Percentiles rank a stretch among this genome's conserved stretches.
Conservation (phyloP, 106 monocot species). For the Allium cepa region DNA sequence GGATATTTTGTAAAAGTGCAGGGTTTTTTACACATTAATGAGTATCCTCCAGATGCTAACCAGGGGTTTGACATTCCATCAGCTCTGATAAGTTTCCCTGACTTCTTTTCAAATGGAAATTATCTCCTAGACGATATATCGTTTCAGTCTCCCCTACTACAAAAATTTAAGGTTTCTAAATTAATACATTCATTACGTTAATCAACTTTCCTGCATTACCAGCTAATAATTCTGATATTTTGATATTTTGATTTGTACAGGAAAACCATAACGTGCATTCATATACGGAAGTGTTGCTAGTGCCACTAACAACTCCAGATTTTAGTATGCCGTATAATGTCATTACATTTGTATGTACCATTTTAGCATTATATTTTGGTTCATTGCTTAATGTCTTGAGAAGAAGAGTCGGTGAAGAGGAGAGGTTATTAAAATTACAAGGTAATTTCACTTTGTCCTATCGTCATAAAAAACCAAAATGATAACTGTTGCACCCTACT, state of each 20-base stretch:
- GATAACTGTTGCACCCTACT: background rate
- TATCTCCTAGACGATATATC: slow-evolving; percentile 26
- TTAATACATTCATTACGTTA: no score
- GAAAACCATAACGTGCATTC: slow-evolving; percentile 44
- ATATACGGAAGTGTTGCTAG: slow-evolving; percentile 93
- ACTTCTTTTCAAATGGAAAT: slow-evolving; percentile 39
- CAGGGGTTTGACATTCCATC: slow-evolving; percentile 99
- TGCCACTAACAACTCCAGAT: slow-evolving; percentile 95
- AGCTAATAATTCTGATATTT: no score
- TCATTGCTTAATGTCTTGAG: slow-evolving; percentile 87
- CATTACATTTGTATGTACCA: slow-evolving; percentile 92
- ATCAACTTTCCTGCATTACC: no score
- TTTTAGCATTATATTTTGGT: slow-evolving; percentile 93
- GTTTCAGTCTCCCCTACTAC: slow-evolving; percentile 37
- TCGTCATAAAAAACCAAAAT: no score
- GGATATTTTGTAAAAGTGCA: slow-evolving; percentile 11
- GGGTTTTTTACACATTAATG: slow-evolving; percentile 97
- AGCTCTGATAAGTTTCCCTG: slow-evolving; percentile 77
- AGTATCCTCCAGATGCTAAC: slow-evolving; percentile 99
- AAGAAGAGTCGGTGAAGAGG: slow-evolving; percentile 77
- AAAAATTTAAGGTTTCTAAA: slow-evolving; percentile 49
- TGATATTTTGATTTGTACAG: slow-evolving; percentile 19
- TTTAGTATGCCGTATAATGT: slow-evolving; percentile 99
- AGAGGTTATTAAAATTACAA: slow-evolving; percentile 51
- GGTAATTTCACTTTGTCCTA: slow-evolving; percentile 24